Conservation (phyloP, 2,329 filamentous ascomycete genomes). For the Calonectria henricotiae region DNA sequence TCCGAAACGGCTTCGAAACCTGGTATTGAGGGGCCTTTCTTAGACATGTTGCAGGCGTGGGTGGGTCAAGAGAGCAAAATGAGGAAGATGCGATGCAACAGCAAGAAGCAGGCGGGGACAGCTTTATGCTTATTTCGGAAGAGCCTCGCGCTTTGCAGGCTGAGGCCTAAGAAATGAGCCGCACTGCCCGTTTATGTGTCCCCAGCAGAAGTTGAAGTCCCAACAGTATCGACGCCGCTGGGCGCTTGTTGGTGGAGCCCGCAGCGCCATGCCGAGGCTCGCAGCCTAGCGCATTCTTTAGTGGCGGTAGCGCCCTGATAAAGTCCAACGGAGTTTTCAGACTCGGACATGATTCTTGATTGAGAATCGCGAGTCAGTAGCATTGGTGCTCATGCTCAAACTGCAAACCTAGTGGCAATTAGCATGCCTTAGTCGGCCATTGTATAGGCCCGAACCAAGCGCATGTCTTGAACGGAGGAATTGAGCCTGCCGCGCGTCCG, state of each 20-base stretch:
- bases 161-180: conserved; percentile 23
- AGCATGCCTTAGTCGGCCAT: neutral
- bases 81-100: conserved; percentile 10
- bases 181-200: conserved; percentile 14
- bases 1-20: conserved; percentile 66
- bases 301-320: neutral
- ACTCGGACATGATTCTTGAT: neutral
- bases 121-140: conserved; percentile 15
- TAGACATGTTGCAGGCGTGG: conserved; percentile 40
- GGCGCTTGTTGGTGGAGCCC: conserved; percentile 27
- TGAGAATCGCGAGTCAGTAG: neutral
- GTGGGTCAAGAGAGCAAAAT: conserved; percentile 1
- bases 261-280: conserved; percentile 32
- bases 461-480: neutral
- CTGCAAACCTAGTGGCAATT: neutral
- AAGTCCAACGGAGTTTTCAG: conserved; percentile 32
- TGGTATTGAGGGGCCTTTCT: conserved; percentile 44
- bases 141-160: neutral
- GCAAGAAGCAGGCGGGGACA: neutral
- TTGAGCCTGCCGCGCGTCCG: neutral
- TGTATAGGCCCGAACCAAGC: too few species aligned
- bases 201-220: conserved; percentile 29
- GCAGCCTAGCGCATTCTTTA: conserved; percentile 7
- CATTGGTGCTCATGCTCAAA: too few species aligned
- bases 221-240: conserved; percentile 33